These are phyloP conservation scores for Adansonia madagascariensis DNA, from an alignment of 441 rosid species.

Conservation along the genomic window DNA sequence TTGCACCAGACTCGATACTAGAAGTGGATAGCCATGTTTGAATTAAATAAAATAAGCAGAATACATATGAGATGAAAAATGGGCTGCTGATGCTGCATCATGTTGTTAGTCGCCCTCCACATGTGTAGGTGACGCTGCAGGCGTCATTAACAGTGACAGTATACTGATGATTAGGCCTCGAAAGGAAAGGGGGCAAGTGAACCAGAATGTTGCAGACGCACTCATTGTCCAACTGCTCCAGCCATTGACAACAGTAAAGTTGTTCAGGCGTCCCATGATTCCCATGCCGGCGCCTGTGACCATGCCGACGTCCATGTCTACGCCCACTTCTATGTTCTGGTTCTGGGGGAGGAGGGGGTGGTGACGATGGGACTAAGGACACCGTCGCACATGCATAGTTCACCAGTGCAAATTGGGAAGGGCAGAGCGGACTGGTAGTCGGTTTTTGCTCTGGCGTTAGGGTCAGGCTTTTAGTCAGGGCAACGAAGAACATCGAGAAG, in stretches of 20 bases:
- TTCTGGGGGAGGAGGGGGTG: not conserved
- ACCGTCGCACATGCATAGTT: slow-evolving; percentile 20
- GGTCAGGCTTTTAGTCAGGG: not conserved
- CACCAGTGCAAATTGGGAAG: slow-evolving; percentile 21
- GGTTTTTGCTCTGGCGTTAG: not conserved
- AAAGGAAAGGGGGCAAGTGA: slow-evolving; percentile 25
- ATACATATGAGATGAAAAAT: not conserved
- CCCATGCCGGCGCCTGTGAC: not conserved
- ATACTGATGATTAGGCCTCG: slow-evolving; percentile 22
- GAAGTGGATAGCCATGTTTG: not conserved
- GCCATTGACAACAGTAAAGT: slow-evolving; percentile 19
- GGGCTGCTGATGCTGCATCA: not conserved
- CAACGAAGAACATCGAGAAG: not conserved
- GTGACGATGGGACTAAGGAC: not conserved
- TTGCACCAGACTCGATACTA: not conserved
- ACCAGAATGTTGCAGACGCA: slow-evolving; percentile 26
- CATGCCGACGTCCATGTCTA: not conserved
- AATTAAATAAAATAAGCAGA: not conserved
- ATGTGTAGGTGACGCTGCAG: slow-evolving; percentile 7
- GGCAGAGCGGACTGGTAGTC: slow-evolving; percentile 3
- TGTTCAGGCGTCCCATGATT: not conserved
- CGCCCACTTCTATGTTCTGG: not conserved
- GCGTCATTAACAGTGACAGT: not conserved
- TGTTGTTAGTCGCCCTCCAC: slow-evolving; percentile 1
- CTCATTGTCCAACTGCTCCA: slow-evolving; percentile 7